These are phyloP conservation scores for Solanum bulbocastanum DNA, from an alignment of 257 asterid genomes.

Conservation along the genomic window DNA sequence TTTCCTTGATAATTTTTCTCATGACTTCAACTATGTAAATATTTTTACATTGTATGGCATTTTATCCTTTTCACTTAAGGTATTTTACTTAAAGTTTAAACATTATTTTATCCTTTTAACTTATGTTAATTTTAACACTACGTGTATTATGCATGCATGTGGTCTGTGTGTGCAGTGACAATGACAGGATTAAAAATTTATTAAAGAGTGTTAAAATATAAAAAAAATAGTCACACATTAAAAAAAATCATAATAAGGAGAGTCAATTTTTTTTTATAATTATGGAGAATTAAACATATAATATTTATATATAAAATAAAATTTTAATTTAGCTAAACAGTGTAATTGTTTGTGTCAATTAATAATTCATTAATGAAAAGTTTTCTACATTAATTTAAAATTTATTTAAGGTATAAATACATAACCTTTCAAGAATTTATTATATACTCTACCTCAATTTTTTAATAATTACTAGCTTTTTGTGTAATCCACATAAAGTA, in stretches of 20 bases:
- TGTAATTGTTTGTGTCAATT: neutral
- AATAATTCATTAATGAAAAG: neutral
- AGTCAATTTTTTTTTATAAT: neutral
- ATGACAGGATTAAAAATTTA: too few species aligned
- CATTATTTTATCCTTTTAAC: too few species aligned
- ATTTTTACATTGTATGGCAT: neutral
- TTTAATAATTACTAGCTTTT: neutral
- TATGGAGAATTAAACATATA: too few species aligned
- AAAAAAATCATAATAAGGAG: too few species aligned
- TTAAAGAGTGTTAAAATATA: too few species aligned
- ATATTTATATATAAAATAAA: too few species aligned
- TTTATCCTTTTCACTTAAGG: neutral
- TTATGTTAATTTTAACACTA: neutral
- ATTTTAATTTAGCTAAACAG: neutral
- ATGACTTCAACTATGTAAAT: neutral
- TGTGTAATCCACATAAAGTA: neutral
- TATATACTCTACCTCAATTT: neutral
- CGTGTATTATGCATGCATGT: neutral
- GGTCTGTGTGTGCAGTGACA: neutral
- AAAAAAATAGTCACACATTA: neutral
- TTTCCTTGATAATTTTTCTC: neutral
- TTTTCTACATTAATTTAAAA: neutral
- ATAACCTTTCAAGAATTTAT: neutral
- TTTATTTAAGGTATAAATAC: neutral
- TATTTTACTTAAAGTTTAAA: neutral